phyloP scores from a whole-genome alignment of 768 basidiomycete genomes.

The Leccinum truebloodii region DNA sequence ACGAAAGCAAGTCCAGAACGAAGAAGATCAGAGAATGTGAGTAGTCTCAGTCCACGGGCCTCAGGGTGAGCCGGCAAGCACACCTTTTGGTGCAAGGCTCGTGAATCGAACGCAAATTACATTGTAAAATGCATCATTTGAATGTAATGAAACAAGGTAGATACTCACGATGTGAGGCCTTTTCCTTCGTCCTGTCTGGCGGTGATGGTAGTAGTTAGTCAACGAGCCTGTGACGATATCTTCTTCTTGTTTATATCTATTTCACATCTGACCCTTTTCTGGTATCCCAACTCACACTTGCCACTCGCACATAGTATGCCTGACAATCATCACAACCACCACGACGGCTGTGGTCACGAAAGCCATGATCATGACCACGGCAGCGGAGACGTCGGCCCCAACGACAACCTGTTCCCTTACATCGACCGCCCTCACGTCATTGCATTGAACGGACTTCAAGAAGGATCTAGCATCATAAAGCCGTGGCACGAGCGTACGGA shows the following conservation, averaged over 20 bases:
- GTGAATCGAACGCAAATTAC: constrained; percentile 92
- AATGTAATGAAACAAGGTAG: constrained; percentile 9
- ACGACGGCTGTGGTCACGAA: constrained; percentile 60
- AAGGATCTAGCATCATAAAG: constrained; percentile 69
- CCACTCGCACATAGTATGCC: constrained; percentile 13
- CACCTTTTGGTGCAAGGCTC: constrained; percentile 66
- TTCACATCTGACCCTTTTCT: constrained; percentile 2
- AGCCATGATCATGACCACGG: constrained; percentile 60
- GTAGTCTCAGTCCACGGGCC: constrained; percentile 72
- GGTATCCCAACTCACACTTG: not conserved
- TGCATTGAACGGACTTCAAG: constrained; percentile 65
- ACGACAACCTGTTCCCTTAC: constrained; percentile 70
- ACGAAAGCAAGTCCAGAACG: not conserved
- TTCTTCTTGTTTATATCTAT: constrained; percentile 19
- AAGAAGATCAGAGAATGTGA: constrained; percentile 45
- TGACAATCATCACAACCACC: constrained; percentile 40
- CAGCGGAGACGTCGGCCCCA: constrained; percentile 46
- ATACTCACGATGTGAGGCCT: constrained; percentile 16
- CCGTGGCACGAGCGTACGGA: constrained; percentile 81
- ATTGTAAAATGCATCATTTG: constrained; percentile 52
- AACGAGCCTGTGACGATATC: not conserved
- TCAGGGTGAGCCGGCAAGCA: constrained; percentile 76
- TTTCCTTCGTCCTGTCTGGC: not conserved
- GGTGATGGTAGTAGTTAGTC: not conserved
- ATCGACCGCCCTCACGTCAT: constrained; percentile 82